These are phyloP conservation scores for Pelargonium nanum DNA, from an alignment of 345 rosid species.

Conservation along the genomic window DNA sequence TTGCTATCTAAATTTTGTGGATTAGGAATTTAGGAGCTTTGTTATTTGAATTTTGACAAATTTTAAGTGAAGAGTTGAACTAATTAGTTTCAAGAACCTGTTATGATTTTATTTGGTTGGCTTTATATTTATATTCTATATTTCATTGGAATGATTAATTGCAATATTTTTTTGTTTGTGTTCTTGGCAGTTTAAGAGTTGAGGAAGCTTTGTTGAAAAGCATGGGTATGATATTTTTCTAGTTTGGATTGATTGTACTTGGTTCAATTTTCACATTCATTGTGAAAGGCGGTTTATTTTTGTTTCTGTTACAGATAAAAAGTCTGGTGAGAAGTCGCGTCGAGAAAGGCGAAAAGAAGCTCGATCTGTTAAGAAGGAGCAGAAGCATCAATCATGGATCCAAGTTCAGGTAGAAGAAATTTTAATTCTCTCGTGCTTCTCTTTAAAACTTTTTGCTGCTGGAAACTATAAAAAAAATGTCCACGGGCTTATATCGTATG, in stretches of 20 bases:
- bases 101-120: background rate
- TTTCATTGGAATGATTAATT: background rate
- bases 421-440: background rate
- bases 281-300: slow-evolving; percentile 1
- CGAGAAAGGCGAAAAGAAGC: slow-evolving; percentile 57
- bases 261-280: background rate
- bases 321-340: slow-evolving; percentile 29
- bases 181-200: slow-evolving; percentile 7
- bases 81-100: no score
- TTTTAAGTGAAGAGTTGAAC: no score
- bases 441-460: background rate
- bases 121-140: background rate
- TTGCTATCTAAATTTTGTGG: no score
- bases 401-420: slow-evolving; percentile 39
- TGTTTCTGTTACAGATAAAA: slow-evolving; percentile 14
- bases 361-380: slow-evolving; percentile 32
- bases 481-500: background rate
- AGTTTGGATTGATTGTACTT: background rate
- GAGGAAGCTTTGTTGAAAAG: background rate
- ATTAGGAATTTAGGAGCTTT: no score
- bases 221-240: slow-evolving; percentile 10
- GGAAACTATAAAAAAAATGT: slow-evolving; percentile 1
- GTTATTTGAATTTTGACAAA: no score
- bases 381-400: slow-evolving; percentile 49
- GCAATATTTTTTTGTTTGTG: background rate